These are phyloP conservation scores for Salix koriyanagi DNA, from an alignment of 345 rosid genomes.

Conservation along the genomic window DNA sequence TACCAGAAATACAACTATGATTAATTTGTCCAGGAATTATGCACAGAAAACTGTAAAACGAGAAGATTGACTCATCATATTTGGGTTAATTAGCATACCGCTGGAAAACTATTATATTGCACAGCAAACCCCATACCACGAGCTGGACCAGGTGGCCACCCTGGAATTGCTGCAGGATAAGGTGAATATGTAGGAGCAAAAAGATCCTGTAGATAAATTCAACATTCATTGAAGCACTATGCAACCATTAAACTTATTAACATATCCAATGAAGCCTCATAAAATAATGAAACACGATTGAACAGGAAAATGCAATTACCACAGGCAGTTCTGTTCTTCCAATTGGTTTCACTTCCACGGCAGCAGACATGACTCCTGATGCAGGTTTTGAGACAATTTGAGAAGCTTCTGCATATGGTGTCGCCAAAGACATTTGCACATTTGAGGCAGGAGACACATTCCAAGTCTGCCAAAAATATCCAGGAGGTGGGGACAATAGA, in stretches of 20 bases:
- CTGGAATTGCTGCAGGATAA: conserved; percentile 48
- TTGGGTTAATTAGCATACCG: conserved; percentile 37
- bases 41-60: not conserved
- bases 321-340: conserved; percentile 75
- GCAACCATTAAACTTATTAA: not conserved
- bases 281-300: not conserved
- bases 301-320: conserved; percentile 38
- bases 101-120: conserved; percentile 52
- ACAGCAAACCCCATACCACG: conserved; percentile 53
- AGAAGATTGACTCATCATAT: not conserved
- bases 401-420: conserved; percentile 46
- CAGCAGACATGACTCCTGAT: conserved; percentile 29
- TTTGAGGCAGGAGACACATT: conserved; percentile 36
- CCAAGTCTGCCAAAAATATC: conserved; percentile 49
- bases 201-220: conserved; percentile 58
- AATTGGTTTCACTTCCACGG: conserved; percentile 41
- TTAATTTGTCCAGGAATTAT: not conserved
- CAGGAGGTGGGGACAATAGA: conserved; percentile 8
- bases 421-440: conserved; percentile 37
- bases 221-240: not conserved
- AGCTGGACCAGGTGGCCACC: conserved; percentile 76
- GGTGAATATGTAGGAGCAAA: conserved; percentile 55
- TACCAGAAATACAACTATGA: conserved; percentile 9
- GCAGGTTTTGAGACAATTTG: conserved; percentile 24
- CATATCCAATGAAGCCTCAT: not conserved